Conservation (phyloP, 148 eudicot species). For the Fallopia convolvulus region DNA sequence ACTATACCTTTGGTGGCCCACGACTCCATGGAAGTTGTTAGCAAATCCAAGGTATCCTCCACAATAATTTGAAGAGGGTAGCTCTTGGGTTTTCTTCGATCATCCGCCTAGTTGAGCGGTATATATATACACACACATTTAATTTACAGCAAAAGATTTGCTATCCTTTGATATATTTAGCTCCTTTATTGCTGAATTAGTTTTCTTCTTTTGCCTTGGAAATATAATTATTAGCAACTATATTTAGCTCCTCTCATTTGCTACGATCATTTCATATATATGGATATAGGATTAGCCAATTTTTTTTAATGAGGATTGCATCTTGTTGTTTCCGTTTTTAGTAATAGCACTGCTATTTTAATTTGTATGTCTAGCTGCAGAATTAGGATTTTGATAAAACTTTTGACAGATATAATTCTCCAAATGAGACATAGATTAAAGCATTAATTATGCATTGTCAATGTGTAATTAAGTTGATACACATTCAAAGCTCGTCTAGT, state of each 20-base stretch:
- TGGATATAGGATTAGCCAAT: too few species aligned
- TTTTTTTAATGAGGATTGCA: too few species aligned
- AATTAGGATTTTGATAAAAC: too few species aligned
- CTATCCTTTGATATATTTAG: background rate
- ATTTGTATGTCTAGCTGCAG: too few species aligned
- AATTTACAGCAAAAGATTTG: background rate
- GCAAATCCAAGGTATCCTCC: background rate
- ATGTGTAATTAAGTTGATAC: too few species aligned
- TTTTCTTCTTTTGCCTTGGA: background rate
- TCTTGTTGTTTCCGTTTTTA: too few species aligned
- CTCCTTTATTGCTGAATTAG: background rate
- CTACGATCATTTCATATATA: too few species aligned
- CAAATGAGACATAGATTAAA: too few species aligned
- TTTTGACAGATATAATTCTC: too few species aligned
- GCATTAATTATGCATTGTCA: too few species aligned
- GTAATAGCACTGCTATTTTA: too few species aligned
- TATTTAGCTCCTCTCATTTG: background rate
- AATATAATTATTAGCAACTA: background rate
- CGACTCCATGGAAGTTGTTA: conserved; percentile 18
- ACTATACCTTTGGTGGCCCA: background rate
- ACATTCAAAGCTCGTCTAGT: too few species aligned
- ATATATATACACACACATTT: background rate
- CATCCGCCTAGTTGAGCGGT: background rate
- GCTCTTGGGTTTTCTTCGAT: background rate
- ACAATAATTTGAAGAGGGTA: conserved; percentile 1